A percentile compares a stretch with the other conserved stretches of the same genome.
Evolutionary conservation across 352 stramenopile genomes (phyloP).

Genomic region (Globisporangium polare): DNA sequence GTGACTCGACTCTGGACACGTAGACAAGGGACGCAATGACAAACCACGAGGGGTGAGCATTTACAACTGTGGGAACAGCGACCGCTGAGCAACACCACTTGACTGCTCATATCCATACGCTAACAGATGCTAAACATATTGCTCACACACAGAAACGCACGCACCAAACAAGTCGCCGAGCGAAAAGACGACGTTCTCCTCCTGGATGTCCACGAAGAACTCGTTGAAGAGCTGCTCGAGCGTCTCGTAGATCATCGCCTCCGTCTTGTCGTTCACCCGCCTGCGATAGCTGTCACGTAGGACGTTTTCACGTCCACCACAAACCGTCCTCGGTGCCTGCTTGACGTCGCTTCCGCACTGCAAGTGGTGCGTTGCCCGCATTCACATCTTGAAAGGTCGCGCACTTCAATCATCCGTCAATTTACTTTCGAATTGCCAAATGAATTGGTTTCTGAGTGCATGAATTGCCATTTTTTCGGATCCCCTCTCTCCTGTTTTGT

Average conservation of each 20-base stretch:
- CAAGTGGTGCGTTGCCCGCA: too few relatives aligned
- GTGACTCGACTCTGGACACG: conserved; percentile 50
- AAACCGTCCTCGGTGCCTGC: neutral
- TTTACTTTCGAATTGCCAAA: neutral
- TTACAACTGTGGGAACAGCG: neutral
- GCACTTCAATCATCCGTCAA: neutral
- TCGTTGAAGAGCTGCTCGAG: conserved; percentile 54
- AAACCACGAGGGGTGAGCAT: neutral
- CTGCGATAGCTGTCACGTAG: neutral
- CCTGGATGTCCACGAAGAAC: conserved; percentile 59
- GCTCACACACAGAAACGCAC: neutral
- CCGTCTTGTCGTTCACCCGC: neutral
- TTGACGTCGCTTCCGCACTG: too few relatives aligned
- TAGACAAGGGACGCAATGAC: neutral
- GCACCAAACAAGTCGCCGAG: conserved; percentile 71
- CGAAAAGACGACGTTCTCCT: conserved; percentile 58
- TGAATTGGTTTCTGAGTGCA: neutral
- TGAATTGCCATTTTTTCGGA: neutral
- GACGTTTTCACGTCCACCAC: neutral
- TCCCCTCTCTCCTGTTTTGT: too few relatives aligned
- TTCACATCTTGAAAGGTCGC: conserved; percentile 6
- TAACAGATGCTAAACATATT: too few relatives aligned
- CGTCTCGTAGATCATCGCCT: conserved; percentile 48
- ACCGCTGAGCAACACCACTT: neutral
- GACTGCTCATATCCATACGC: neutral